Base-by-base conservation (phyloP, 805 yeast genomes). In the Sungouiella blattae region DNA sequence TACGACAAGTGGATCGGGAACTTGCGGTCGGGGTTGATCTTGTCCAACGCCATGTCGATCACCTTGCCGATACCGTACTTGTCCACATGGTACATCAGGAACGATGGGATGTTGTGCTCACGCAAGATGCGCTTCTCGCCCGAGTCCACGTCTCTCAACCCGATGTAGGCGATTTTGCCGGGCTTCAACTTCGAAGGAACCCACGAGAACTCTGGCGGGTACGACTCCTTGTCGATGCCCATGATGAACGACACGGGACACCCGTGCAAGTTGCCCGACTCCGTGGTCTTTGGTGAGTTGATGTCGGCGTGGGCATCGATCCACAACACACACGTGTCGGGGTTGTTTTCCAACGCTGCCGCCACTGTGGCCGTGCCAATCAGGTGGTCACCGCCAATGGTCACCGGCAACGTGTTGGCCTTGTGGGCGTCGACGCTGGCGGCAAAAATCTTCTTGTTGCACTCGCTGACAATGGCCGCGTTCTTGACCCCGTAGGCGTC, bases 261-360 rank as follows among this genome's bases (percentile, higher is more conserved):
- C 5, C 98, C 98, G 60, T 91, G 98, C 50, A 91, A 70, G 60
- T 91, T 93, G 27, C 98, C 98, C 6, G 91, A 78, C 18, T 75
- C 83, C 2, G 97, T 80, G 6, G 87, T 78, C 23, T 71, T 69
- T 8, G 96, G 86, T 1, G 97, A 83, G 69, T 93, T 93, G 57
- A 93, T 83, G 60, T 91, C 98, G 13, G 98, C 96, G 60, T 91
- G 98, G 0, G 98, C 98, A 63, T 91, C 98, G 50, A 91, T 83
- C 98, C 98, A 91, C 43, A 91, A 58, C 26, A 91, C 70, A 52
- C 95, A 88, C 18, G 95, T 87, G 49, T 89, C 87, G 13, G 96
- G 96, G 57, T 83, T 70, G 45, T 77, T 74, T 12, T 76, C 77
- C 43, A 87, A 71, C 21, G 89, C 85, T 2, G 94, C 98, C 20